Percentiles rank a stretch among this genome's conserved stretches.
Evolutionary conservation across 306 rosid species (phyloP).

Genomic region (Notholithocarpus densiflorus): DNA sequence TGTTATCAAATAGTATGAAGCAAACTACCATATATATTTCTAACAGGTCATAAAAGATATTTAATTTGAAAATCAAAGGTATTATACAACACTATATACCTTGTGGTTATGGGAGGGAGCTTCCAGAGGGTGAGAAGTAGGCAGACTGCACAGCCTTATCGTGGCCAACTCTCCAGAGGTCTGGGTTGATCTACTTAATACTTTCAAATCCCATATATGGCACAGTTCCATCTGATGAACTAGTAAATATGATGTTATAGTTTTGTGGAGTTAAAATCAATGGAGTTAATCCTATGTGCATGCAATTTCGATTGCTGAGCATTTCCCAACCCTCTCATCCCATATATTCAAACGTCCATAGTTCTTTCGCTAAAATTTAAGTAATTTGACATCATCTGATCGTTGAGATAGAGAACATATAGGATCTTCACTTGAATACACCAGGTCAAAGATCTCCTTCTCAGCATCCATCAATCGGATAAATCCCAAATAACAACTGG

Average conservation of each 20-base stretch:
- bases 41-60: background rate
- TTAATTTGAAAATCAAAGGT: background rate
- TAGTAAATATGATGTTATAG: conserved; percentile 62
- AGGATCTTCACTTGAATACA: conserved; percentile 37
- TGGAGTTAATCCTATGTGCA: conserved; percentile 57
- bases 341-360: conserved; percentile 35
- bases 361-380: conserved; percentile 69
- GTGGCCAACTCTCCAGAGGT: conserved; percentile 48
- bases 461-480: conserved; percentile 79
- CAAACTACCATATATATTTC: background rate
- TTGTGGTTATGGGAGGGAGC: conserved; percentile 68
- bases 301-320: conserved; percentile 48
- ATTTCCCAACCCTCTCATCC: conserved; percentile 58
- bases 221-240: conserved; percentile 80
- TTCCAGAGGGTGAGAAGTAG: conserved; percentile 80
- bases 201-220: conserved; percentile 80
- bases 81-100: conserved; percentile 38
- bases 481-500: conserved; percentile 59
- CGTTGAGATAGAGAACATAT: conserved; percentile 61
- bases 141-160: conserved; percentile 71
- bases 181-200: conserved; percentile 30
- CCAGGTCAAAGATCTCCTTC: conserved; percentile 74
- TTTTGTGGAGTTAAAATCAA: conserved; percentile 43
- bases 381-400: conserved; percentile 48
- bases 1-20: background rate